Percentiles rank a stretch among this genome's conserved stretches.
Conservation (phyloP, 257 asterid genomes). For the Solanum bulbocastanum region DNA sequence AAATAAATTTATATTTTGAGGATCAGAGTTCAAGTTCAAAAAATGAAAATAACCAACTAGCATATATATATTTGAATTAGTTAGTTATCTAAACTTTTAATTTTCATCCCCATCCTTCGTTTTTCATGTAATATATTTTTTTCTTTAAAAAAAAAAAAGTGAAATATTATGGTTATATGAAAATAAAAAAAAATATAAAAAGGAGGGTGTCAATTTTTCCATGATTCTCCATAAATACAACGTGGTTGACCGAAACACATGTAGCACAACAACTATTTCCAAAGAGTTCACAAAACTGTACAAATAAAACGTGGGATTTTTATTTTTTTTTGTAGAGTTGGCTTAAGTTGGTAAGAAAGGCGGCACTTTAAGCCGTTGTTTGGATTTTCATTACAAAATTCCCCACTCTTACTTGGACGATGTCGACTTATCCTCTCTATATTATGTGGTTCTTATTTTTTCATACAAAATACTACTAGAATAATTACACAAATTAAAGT, state of each 20-base stretch:
- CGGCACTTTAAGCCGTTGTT: constrained; percentile 8
- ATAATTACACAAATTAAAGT: neutral
- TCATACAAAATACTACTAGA: neutral
- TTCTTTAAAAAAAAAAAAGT: neutral
- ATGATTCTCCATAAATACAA: neutral
- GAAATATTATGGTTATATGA: neutral
- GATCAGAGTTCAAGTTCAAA: neutral
- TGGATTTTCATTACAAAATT: neutral
- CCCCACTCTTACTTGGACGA: neutral
- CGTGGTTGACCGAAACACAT: constrained; percentile 9
- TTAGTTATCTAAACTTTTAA: neutral
- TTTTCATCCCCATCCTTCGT: neutral
- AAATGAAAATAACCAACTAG: neutral
- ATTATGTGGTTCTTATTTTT: neutral
- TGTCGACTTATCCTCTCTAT: neutral
- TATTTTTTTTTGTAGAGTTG: no score
- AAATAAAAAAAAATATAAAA: neutral
- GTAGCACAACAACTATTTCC: neutral
- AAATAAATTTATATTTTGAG: neutral
- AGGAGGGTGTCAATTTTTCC: neutral
- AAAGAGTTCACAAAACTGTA: neutral
- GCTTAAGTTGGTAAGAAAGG: neutral
- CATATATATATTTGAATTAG: neutral
- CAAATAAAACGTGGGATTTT: neutral
- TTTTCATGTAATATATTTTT: neutral